Evolutionary conservation across 768 basidiomycete species (phyloP).

Genomic region (Leucocoprinus birnbaumii): DNA sequence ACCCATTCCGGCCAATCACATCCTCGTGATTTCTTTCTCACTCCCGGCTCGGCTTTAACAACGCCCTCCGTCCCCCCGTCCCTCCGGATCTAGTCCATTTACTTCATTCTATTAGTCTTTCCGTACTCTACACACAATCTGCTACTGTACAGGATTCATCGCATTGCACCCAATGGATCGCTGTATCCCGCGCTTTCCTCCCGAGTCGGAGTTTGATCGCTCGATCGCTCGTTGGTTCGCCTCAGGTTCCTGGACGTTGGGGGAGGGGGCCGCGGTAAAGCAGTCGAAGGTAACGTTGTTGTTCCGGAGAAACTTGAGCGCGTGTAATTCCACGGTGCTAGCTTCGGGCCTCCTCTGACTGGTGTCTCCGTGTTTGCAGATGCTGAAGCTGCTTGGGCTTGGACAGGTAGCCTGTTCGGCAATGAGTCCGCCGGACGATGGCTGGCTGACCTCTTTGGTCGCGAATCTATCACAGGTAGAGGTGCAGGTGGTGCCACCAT

Average conservation of each 20-base stretch:
- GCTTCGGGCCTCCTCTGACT: slow-evolving; percentile 10
- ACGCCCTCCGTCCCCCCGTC: background rate
- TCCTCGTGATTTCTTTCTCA: slow-evolving; percentile 33
- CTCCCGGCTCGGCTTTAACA: slow-evolving; percentile 3
- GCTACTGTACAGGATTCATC: slow-evolving; percentile 16
- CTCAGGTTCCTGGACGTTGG: slow-evolving; percentile 39
- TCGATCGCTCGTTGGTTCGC: slow-evolving; percentile 22
- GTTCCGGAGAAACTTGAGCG: slow-evolving; percentile 43
- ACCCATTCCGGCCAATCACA: slow-evolving; percentile 39
- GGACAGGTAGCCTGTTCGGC: background rate
- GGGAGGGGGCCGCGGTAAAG: slow-evolving; percentile 52
- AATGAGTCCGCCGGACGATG: slow-evolving; percentile 11
- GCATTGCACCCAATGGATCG: slow-evolving; percentile 41
- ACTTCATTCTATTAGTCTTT: no score
- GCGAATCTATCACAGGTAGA: slow-evolving; percentile 35
- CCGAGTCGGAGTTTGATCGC: slow-evolving; percentile 26
- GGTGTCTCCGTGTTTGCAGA: slow-evolving; percentile 11
- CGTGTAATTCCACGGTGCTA: slow-evolving; percentile 58
- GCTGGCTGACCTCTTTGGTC: slow-evolving; percentile 18
- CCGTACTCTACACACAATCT: background rate
- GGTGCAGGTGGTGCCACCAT: slow-evolving; percentile 32
- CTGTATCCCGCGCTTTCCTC: slow-evolving; percentile 22
- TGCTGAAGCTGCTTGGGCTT: slow-evolving; percentile 10
- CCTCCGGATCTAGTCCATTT: no score
- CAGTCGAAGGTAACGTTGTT: slow-evolving; percentile 30